Evolutionary conservation across 441 rosid species (phyloP), one percentile per base, ranked within the genome.

Genomic region (Biscutella laevigata): DNA sequence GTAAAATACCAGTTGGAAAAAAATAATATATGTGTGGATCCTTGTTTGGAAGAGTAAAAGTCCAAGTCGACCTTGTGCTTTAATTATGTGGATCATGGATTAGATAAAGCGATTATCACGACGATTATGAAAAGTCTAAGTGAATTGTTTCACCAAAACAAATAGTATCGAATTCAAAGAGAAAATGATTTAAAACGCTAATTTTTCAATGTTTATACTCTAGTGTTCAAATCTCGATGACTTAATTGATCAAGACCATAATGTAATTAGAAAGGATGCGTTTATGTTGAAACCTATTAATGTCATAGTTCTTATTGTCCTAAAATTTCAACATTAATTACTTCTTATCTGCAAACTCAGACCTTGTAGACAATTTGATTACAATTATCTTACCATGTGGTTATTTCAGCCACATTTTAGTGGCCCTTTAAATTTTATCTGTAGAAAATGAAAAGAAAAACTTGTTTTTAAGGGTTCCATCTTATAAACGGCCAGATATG

Each of bases 391-490:
- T 59, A 48, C 32, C 17, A 48, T 47, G 25, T 13, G 7, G 48
- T 59, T 48, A 48, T 14, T 27, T 38, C 25, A 25, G 26, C 40
- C 40, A 48, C 56, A 30, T n/a, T n/a, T n/a, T n/a, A n/a, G n/a
- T n/a, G n/a, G n/a, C n/a, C n/a, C n/a, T n/a, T n/a, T n/a, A n/a
- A n/a, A n/a, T n/a, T n/a, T n/a, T n/a, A n/a, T n/a, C n/a, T n/a
- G n/a, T n/a, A n/a, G n/a, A n/a, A n/a, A 15, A 6, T 6, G 26
- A 19, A 22, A 45, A 19, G 20, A 9, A 22, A 12, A 5, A 20
- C 27, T 20, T 4, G 27, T 21, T 20, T n/a, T n/a, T n/a, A n/a
- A n/a, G n/a, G n/a, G n/a, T n/a, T n/a, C n/a, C n/a, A n/a, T n/a
- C n/a, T n/a, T n/a, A n/a, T n/a, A n/a, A n/a, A n/a, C n/a, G n/a